Evolutionary conservation across 352 stramenopile species (phyloP).

Genomic region (Globisporangium apiculatum): DNA sequence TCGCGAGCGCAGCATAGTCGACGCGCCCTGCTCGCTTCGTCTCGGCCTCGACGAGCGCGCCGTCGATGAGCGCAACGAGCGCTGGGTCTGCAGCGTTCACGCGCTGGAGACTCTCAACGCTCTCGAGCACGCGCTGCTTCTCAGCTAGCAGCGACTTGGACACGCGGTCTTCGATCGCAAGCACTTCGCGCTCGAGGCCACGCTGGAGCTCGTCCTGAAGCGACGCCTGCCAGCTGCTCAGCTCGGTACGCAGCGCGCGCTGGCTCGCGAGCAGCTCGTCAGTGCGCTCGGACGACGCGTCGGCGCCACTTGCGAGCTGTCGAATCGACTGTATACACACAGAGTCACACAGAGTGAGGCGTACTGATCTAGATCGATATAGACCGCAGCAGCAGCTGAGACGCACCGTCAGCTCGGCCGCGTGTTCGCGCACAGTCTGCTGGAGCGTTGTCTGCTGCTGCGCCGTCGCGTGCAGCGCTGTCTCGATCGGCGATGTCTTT

Average conservation of each 20-base stretch:
- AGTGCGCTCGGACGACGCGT: neutral
- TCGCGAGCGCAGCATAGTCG: conserved; percentile 60
- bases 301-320: conserved; percentile 1
- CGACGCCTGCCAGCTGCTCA: conserved; percentile 21
- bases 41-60: conserved; percentile 21
- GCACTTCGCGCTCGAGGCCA: conserved; percentile 43
- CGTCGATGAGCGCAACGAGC: conserved; percentile 48
- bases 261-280: conserved; percentile 7
- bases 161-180: conserved; percentile 52
- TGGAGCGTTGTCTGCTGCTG: conserved; percentile 25
- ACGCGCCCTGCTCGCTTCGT: conserved; percentile 47
- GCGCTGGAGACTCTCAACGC: conserved; percentile 36
- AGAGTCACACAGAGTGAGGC: too few species aligned
- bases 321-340: conserved; percentile 8
- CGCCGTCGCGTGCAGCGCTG: conserved; percentile 18
- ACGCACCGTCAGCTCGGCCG: conserved; percentile 37
- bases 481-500: conserved; percentile 25
- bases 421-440: conserved; percentile 24
- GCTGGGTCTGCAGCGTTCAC: conserved; percentile 53
- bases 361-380: too few species aligned
- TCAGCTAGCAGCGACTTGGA: conserved; percentile 49
- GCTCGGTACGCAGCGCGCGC: conserved; percentile 17
- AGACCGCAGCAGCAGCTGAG: neutral
- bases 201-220: conserved; percentile 27
- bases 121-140: conserved; percentile 46